Base-by-base conservation (phyloP, 331 rosid species). In the Acacia concinna region DNA sequence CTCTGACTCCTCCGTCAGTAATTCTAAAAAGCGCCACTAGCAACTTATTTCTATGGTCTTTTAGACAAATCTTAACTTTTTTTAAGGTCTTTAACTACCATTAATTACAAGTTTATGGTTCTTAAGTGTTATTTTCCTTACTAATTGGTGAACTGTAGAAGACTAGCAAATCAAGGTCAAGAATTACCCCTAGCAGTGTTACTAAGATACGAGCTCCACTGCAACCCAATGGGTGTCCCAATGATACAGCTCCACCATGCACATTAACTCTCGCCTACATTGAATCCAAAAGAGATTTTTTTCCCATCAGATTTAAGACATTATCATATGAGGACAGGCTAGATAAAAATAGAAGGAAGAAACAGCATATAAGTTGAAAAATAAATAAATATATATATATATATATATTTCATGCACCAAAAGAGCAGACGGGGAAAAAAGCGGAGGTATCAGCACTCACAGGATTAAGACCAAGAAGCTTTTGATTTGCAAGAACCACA, bases 181-280 rank as follows among this genome's bases (percentile, higher is more conserved):
- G 67, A 79, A 65, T 79, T 91, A 95, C 97, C 97, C 99, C 99
- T 64, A 95, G 83, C 30, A 95, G 78, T 23, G 99, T 90, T 72
- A 93, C 89, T 86, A 93, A 85, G 85, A 95, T 91, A 52, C 99
- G 97, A 87, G 99, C 99, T 76, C 97, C 99, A 69, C 99, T 95
- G 88, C 99, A 92, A 44, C 97, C 97, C 84, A 95, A 69, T 4
- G 97, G 99, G 65, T 95, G 99, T 66, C 99, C 99, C 90, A 95
- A 81, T 71, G 99, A 91, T 73, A 93, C 97, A 81, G 93, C 97
- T 65, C 98, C 98, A 65, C 98, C 98, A 59, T 94, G 95, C 4
- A 27, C 92, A 56, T 94, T 92, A 73, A 94, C 84, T 85, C 63
- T 92, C 37, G 85, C 97, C 98, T 92, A 88, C 47, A 81, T 87